phyloP scores from a whole-genome alignment of 305 asterid species.

The Withania somnifera region DNA sequence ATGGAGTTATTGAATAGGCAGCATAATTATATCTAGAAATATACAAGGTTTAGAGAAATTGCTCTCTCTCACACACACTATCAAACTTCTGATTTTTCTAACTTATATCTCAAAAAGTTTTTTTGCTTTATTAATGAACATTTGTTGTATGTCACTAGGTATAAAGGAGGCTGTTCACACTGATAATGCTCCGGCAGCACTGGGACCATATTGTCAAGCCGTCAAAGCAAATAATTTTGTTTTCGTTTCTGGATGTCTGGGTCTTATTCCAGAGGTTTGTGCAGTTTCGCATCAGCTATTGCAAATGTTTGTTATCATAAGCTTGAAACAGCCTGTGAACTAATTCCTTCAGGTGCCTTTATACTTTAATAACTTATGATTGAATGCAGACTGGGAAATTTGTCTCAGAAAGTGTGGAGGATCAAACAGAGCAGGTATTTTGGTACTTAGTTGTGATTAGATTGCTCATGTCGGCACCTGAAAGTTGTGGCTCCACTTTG shows the following conservation, averaged over 20 bases:
- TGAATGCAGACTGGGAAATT: conserved; percentile 66
- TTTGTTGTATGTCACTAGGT: conserved; percentile 14
- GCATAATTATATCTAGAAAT: background rate
- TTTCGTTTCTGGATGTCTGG: conserved; percentile 62
- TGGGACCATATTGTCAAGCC: conserved; percentile 81
- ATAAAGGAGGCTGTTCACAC: conserved; percentile 50
- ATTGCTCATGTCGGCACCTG: background rate
- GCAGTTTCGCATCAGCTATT: background rate
- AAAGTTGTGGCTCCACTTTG: background rate
- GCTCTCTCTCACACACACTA: background rate
- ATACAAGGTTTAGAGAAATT: background rate
- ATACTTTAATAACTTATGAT: background rate
- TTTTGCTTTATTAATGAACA: background rate
- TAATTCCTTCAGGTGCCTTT: background rate
- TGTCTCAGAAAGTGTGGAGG: conserved; percentile 62
- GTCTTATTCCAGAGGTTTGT: conserved; percentile 63
- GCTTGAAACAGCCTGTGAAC: background rate
- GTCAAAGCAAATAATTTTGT: conserved; percentile 55
- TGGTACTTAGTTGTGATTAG: background rate
- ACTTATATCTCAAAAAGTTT: background rate
- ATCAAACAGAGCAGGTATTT: conserved; percentile 75
- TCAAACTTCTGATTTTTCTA: background rate
- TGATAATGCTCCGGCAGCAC: conserved; percentile 66
- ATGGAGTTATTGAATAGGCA: background rate
- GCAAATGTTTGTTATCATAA: background rate